phyloP scores from a whole-genome alignment of 2,329 filamentous ascomycete genomes.

The Xylaria sp. region DNA sequence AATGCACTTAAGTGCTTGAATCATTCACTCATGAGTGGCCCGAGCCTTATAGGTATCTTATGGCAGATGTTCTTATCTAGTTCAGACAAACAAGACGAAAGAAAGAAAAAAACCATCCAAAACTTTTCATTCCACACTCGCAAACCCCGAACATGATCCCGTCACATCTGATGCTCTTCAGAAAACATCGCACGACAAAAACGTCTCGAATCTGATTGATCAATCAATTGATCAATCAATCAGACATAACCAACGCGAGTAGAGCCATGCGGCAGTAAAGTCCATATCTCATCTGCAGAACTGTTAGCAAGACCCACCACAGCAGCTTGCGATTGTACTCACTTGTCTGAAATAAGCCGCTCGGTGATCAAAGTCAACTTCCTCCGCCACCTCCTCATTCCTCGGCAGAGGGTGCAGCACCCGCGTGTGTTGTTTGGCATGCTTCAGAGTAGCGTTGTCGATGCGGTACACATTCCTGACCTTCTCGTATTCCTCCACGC shows the following conservation, averaged over 20 bases:
- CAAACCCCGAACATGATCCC: constrained; percentile 12
- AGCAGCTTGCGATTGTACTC: constrained; percentile 55
- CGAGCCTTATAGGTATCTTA: constrained; percentile 46
- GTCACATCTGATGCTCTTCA: constrained; percentile 4
- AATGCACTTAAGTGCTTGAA: constrained; percentile 38
- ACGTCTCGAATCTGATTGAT: constrained; percentile 29
- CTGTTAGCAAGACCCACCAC: constrained; percentile 56
- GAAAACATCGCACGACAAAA: not conserved
- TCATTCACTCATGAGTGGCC: constrained; percentile 50
- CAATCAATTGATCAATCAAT: constrained; percentile 46
- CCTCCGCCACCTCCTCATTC: constrained; percentile 91
- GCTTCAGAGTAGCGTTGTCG: constrained; percentile 87
- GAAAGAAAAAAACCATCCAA: constrained; percentile 32
- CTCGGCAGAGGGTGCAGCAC: constrained; percentile 95
- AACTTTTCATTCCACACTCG: constrained; percentile 37
- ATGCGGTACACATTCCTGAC: constrained; percentile 91
- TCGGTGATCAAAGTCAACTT: constrained; percentile 96
- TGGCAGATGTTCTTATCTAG: constrained; percentile 46
- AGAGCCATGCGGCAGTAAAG: constrained; percentile 98
- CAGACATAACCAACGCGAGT: constrained; percentile 87
- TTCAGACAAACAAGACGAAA: constrained; percentile 34
- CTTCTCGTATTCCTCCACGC: constrained; percentile 79
- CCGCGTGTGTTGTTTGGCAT: constrained; percentile 92
- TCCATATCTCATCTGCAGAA: constrained; percentile 88
- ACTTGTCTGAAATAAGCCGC: constrained; percentile 99